Evolutionary conservation across 495 filamentous ascomycete species (phyloP), one percentile per base, ranked within the genome.

Genomic region (Terfezia boudieri): DNA sequence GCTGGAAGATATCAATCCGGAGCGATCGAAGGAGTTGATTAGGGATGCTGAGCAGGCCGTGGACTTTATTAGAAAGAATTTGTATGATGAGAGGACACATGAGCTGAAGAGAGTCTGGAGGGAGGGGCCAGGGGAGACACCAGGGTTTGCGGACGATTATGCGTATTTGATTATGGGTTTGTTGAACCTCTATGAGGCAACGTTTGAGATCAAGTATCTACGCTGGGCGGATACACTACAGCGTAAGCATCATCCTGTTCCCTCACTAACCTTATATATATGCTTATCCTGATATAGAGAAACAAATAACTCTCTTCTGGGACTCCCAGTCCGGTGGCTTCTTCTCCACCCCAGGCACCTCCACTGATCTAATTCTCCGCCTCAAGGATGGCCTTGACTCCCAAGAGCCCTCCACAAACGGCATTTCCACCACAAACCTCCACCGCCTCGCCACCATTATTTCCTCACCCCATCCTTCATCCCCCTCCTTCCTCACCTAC

Each of bases 311-410:
- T 14, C 64, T 76, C 35, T 90, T 89, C 69, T 79, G 82, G 61
- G 82, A 84, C 37, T 58, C 64, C 10, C 70, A 66, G 17, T 64
- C 68, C 20, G 77, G 81, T 35, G 90, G 80, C 46, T 98, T 94
- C 72, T 98, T 89, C 70, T 85, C 81, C n/a, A 94, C 86, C 9
- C 73, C 76, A 9, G 69, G 74, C 2, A 72, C 67, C 26, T 76
- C 80, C 9, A 73, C 81, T 12, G 79, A 87, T 58, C 77, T 86
- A 17, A 79, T 98, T 53, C 75, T 96, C 22, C 80, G 90, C 8
- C 73, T 94, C 54, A 98, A 98, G 69, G 84, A 84, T 54, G 90
- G 85, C 51, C 93, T 94, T 70, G 90, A 98, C 66, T 82, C 81
- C 37, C 81, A 84, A 14, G 82, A 86, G 52, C 92, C 90, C 1